Evolutionary conservation across 2,329 filamentous ascomycete species (phyloP), one percentile per base, ranked within the genome.

Genomic region (Fusarium sp.): DNA sequence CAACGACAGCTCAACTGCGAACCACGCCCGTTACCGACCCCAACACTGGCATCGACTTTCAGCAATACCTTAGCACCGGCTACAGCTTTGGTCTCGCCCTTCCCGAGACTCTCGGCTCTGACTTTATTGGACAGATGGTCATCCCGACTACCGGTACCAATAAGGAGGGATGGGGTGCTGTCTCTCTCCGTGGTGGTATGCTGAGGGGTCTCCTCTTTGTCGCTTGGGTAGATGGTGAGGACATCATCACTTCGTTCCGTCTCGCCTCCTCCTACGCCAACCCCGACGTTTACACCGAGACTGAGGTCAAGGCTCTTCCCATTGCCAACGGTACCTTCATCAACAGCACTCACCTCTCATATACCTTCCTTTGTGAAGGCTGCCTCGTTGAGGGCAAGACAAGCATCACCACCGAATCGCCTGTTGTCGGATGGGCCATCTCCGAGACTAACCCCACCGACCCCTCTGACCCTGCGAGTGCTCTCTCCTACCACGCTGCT

Each of bases 61-160:
- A 84, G 60, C 79, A 79, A 8, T 84, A 81, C 62, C 69, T 68
- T 5, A 76, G 82, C 33, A 74, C 81, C 30, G 84, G 84, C 27
- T 89, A 82, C 76, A 82, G 78, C 30, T 86, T 89, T 64, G 87
- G 87, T 75, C 82, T 90, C 43, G 87, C 86, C 2, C 78, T 89
- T 3, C 88, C 88, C 1, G 82, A 87, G 69, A 85, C 81, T 12
- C 79, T 85, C 15, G 83, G 80, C 1, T 84, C 84, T 12, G 89
- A 90, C 78, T 86, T 90, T 72, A 88, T 90, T 68, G 87, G 85
- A 9, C 87, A 90, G 76, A 83, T 91, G 52, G 84, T 88, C 2
- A 79, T 79, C 1, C 84, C 84, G 2, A 72, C 82, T n/a, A 80
- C 40, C n/a, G 40, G 40, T 22, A 20, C 74, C 7, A 82, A 85